Conservation (phyloP, 2,329 filamentous ascomycete species). For the Colletotrichum lentis region DNA sequence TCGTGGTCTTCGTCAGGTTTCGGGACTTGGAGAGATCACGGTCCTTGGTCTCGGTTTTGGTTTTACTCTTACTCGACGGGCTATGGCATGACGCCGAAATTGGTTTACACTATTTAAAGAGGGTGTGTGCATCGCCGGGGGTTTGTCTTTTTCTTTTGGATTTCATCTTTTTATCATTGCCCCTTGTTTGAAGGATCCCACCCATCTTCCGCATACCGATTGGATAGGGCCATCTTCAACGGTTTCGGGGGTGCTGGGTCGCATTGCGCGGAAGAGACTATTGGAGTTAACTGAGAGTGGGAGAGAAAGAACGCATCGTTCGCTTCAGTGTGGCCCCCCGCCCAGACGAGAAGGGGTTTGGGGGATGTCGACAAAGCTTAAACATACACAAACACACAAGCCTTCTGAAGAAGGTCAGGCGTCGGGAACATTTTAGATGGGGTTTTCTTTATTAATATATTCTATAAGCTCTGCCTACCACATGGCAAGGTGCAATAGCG, state of each 20-base stretch:
- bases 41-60: background rate
- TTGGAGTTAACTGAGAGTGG: background rate
- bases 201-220: background rate
- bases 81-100: background rate
- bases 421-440: conserved; percentile 5
- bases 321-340: background rate
- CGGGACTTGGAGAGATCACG: background rate
- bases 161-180: background rate
- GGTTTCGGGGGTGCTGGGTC: background rate
- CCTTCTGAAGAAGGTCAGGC: background rate
- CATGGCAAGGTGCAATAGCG: background rate
- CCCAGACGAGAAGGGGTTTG: background rate
- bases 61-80: background rate
- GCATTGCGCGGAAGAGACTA: background rate
- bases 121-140: background rate
- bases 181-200: background rate
- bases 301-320: conserved; percentile 3
- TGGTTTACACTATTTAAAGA: background rate
- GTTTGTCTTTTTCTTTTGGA: background rate
- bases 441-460: conserved; percentile 3
- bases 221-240: background rate
- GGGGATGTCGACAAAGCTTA: background rate
- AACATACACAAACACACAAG: conserved; percentile 2
- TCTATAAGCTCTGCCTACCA: background rate
- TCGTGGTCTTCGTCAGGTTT: background rate